Evolutionary conservation across 2,329 filamentous ascomycete genomes (phyloP), one percentile per base, ranked within the genome.

Genomic region (Pezicula carpinea): DNA sequence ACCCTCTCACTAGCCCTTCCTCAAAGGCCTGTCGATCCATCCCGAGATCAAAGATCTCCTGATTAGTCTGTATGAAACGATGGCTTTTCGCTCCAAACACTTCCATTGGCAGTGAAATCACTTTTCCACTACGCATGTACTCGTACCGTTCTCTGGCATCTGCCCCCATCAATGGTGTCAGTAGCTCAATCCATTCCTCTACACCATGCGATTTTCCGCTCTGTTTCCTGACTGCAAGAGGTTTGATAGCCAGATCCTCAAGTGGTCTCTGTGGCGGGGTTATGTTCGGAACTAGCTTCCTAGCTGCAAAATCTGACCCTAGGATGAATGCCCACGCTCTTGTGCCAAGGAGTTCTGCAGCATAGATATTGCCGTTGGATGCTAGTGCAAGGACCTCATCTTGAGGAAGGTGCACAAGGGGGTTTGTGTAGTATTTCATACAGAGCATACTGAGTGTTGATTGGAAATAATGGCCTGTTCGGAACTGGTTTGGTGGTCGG

Each of bases 1-100:
- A 41, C 2, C 47, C 52, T 35, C 21, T 53, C 6, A 60, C 52
- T 13, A 42, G 11, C 4, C 54, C 53, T 11, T 39, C 33, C 0
- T 56, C 51, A 50, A 61, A 53, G 32, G 52, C 54, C 1, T 38
- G 21, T n/a, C 46, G 31, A 23, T 56, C 49, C 40, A 61, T 55
- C 1, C 59, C 55, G 41, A 61, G 56, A 23, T 61, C 57, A 8
- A 59, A 39, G 13, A 53, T 13, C 39, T 55, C 52, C 19, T 58
- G 50, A 17, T 56, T 41, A 19, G 53, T 33, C 38, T 44, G 46
- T 32, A 50, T 46, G 19, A 57, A 23, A 13, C 41, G 39, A 39
- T 57, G 51, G 23, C 39, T 53, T 11, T 45, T 53, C 1, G 43
- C 40, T 3, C 55, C 56, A 43, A 53, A 58, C 10, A 53, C 31